Evolutionary conservation across 2,329 filamentous ascomycete genomes (phyloP).

Genomic region (Capronia coronata): DNA sequence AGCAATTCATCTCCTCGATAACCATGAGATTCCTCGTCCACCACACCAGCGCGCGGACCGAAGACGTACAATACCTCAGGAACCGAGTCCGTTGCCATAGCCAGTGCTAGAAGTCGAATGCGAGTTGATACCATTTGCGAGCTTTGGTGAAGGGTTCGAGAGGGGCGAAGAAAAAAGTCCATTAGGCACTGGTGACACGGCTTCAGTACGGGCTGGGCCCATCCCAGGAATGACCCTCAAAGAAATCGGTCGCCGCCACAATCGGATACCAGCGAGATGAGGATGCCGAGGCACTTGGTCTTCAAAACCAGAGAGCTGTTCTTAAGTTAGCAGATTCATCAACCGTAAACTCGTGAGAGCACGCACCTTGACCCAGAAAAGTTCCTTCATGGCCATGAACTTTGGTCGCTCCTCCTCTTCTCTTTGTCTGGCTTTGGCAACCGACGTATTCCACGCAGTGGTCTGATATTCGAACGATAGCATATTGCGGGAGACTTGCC

Average conservation of each 20-base stretch:
- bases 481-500: slow-evolving; percentile 43
- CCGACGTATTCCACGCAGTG: slow-evolving; percentile 34
- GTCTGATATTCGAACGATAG: slow-evolving; percentile 40
- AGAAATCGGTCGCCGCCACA: slow-evolving; percentile 22
- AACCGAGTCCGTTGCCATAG: slow-evolving; percentile 17
- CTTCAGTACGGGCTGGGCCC: neutral
- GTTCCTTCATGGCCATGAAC: slow-evolving; percentile 45
- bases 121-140: slow-evolving; percentile 18
- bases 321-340: slow-evolving; percentile 7
- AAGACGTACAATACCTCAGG: slow-evolving; percentile 5
- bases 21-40: neutral
- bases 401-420: slow-evolving; percentile 42
- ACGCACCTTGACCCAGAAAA: slow-evolving; percentile 47
- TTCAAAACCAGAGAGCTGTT: slow-evolving; percentile 46
- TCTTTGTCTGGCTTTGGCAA: slow-evolving; percentile 37
- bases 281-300: slow-evolving; percentile 44
- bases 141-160: slow-evolving; percentile 3
- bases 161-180: slow-evolving; percentile 5
- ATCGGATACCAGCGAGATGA: slow-evolving; percentile 33
- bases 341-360: neutral
- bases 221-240: slow-evolving; percentile 11
- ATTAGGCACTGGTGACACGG: slow-evolving; percentile 12
- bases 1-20: neutral
- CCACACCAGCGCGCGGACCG: neutral
- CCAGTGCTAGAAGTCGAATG: slow-evolving; percentile 7